Percentiles rank a stretch among this genome's conserved stretches.
Conservation (phyloP, 805 yeast species). For the Kuraishia borneana region DNA sequence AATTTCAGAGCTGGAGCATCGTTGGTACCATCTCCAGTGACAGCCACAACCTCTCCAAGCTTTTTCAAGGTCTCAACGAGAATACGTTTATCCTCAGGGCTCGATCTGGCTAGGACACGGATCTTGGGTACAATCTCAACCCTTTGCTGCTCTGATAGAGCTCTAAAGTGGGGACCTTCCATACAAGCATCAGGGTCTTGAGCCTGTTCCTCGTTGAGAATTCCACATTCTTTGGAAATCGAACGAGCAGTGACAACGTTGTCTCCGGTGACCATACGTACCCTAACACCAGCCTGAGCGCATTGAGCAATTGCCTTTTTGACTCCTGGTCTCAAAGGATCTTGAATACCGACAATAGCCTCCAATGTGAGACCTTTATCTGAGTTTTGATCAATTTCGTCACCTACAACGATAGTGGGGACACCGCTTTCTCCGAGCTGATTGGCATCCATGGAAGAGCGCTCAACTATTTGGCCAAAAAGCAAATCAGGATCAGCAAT, state of each 20-base stretch:
- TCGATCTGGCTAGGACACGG: conserved; percentile 83
- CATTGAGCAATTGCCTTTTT: conserved; percentile 82
- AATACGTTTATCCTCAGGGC: conserved; percentile 90
- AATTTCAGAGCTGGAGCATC: conserved; percentile 96
- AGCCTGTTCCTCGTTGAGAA: conserved; percentile 40
- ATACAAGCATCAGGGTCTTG: conserved; percentile 51
- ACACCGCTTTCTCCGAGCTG: conserved; percentile 3
- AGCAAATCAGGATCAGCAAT: conserved; percentile 30
- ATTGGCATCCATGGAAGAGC: conserved; percentile 10
- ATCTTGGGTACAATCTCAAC: conserved; percentile 55
- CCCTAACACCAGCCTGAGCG: conserved; percentile 84
- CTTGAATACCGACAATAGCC: conserved; percentile 85
- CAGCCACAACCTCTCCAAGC: conserved; percentile 92
- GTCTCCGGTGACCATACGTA: conserved; percentile 98
- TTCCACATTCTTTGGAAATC: conserved; percentile 80
- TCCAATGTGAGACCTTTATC: conserved; percentile 41
- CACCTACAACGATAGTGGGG: conserved; percentile 17
- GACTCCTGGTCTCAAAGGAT: conserved; percentile 87
- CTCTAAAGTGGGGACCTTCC: conserved; percentile 91
- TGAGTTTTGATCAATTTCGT: conserved; percentile 5
- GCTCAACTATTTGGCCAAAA: conserved; percentile 21
- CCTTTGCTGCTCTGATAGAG: conserved; percentile 47
- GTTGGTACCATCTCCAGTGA: conserved; percentile 98
- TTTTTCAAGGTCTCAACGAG: conserved; percentile 72
- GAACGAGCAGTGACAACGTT: conserved; percentile 86